Conservation (phyloP, 768 basidiomycete genomes). For the Pleurotus citrinopileatus region DNA sequence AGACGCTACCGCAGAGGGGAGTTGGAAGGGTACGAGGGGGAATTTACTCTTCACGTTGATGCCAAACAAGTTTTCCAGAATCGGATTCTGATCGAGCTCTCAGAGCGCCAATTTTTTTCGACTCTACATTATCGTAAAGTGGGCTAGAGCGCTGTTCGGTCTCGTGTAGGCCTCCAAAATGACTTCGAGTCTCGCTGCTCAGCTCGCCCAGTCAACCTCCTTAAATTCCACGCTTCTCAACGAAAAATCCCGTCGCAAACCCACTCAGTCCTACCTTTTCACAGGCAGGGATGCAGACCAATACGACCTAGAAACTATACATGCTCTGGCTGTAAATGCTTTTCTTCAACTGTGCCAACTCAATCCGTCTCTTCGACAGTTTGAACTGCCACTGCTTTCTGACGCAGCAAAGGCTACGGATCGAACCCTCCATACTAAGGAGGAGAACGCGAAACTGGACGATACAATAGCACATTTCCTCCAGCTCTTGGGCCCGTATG, state of each 20-base stretch:
- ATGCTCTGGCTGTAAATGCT: slow-evolving; percentile 77
- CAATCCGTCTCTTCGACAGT: slow-evolving; percentile 53
- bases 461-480: slow-evolving; percentile 58
- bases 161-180: slow-evolving; percentile 23
- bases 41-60: too few species aligned
- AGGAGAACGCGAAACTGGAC: slow-evolving; percentile 66
- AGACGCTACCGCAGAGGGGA: too few species aligned
- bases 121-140: too few species aligned
- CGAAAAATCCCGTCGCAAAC: slow-evolving; percentile 60
- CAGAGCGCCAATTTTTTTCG: too few species aligned
- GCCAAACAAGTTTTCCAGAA: too few species aligned
- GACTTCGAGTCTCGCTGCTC: slow-evolving; percentile 75
- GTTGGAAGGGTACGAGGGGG: too few species aligned
- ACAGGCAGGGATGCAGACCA: slow-evolving; percentile 75
- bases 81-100: too few species aligned
- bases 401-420: slow-evolving; percentile 74
- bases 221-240: slow-evolving; percentile 73
- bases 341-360: slow-evolving; percentile 69
- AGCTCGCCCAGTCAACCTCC: slow-evolving; percentile 77
- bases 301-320: slow-evolving; percentile 86
- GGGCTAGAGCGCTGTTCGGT: too few species aligned
- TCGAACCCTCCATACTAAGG: slow-evolving; percentile 67
- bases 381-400: slow-evolving; percentile 76
- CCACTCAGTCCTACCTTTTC: slow-evolving; percentile 84
- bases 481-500: slow-evolving; percentile 70